Evolutionary conservation across 768 basidiomycete genomes (phyloP).

Genomic region (Neoboletus magnificus): DNA sequence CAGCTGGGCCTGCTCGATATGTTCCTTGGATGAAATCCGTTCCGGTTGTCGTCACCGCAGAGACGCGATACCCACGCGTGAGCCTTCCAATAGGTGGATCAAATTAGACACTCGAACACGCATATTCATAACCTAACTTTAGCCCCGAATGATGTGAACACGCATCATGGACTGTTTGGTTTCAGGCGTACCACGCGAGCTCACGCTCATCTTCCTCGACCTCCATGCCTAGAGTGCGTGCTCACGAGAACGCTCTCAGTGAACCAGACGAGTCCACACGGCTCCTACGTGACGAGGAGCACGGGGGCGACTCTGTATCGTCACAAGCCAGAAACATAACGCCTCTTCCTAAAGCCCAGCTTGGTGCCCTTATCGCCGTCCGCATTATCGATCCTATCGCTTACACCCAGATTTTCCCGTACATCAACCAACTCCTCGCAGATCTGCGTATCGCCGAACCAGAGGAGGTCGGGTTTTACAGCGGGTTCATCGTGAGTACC

Average conservation of each 20-base stretch:
- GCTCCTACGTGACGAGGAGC: background rate
- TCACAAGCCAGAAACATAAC: background rate
- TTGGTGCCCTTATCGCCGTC: background rate
- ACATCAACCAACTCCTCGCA: conserved; percentile 8
- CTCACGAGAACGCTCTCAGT: background rate
- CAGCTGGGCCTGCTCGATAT: background rate
- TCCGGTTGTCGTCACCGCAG: background rate
- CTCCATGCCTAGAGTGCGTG: background rate
- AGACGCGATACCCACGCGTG: background rate
- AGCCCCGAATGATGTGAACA: background rate
- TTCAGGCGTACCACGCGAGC: background rate
- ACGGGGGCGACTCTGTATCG: background rate
- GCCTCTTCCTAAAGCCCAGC: conserved; percentile 1
- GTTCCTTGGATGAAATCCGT: background rate
- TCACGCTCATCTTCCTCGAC: background rate
- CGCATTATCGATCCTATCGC: conserved; percentile 1
- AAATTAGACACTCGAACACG: background rate
- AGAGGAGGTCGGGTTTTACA: conserved; percentile 10
- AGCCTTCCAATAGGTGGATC: background rate
- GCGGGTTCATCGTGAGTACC: conserved; percentile 2
- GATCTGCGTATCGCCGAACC: background rate
- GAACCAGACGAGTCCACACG: background rate
- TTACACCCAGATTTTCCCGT: conserved; percentile 4
- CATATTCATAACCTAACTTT: background rate
- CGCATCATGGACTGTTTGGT: background rate